These are phyloP conservation scores for Cucurbitaria berberidis DNA, from an alignment of 2,329 filamentous ascomycete genomes.

Conservation along the genomic window DNA sequence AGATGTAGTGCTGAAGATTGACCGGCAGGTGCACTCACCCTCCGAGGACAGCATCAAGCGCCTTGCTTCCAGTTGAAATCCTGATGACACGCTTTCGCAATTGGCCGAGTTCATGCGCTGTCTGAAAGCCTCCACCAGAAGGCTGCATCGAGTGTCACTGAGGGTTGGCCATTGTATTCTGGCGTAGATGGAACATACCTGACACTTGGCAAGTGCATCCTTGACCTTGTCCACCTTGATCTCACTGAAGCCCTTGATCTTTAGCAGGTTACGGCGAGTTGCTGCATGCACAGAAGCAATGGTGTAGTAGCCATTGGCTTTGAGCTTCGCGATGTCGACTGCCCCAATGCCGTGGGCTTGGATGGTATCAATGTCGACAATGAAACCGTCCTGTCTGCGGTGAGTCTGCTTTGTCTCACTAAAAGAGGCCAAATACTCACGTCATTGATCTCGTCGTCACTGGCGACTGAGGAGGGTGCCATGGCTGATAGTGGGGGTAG, in stretches of 20 bases:
- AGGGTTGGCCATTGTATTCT: neutral
- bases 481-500: constrained; percentile 18
- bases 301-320: constrained; percentile 67
- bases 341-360: constrained; percentile 71
- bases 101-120: constrained; percentile 68
- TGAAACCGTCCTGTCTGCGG: constrained; percentile 56
- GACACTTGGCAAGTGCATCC: constrained; percentile 67
- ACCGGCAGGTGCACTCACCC: constrained; percentile 54
- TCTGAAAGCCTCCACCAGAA: constrained; percentile 66
- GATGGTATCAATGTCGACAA: constrained; percentile 70
- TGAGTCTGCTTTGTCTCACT: neutral
- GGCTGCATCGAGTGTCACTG: constrained; percentile 53
- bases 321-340: constrained; percentile 70
- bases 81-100: constrained; percentile 68
- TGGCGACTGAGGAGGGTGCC: constrained; percentile 58
- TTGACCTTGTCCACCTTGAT: constrained; percentile 75
- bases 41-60: constrained; percentile 68
- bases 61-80: constrained; percentile 73
- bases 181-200: constrained; percentile 50
- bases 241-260: constrained; percentile 74
- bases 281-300: constrained; percentile 66
- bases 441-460: constrained; percentile 60
- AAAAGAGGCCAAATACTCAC: constrained; percentile 36
- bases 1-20: neutral
- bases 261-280: constrained; percentile 65